Percentiles rank a stretch among this genome's conserved stretches.
Evolutionary conservation across 306 rosid species (phyloP).

Genomic region (Casuarina equisetifolia): DNA sequence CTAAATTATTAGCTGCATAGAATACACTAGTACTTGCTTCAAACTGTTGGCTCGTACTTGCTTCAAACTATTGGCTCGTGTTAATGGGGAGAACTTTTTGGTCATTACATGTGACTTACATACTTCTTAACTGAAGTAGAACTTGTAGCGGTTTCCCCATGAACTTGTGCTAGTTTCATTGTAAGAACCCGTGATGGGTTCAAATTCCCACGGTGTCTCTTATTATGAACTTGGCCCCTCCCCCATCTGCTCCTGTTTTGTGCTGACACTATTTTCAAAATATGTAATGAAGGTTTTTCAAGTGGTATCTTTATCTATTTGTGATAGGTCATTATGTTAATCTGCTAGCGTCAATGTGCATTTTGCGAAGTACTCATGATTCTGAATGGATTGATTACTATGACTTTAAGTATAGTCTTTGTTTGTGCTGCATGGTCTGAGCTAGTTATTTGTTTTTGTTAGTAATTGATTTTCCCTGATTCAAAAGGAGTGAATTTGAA

Average conservation of each 20-base stretch:
- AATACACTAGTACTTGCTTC: neutral
- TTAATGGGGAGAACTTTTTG: neutral
- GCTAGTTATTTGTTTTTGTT: neutral
- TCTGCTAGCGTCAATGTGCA: neutral
- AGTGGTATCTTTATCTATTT: neutral
- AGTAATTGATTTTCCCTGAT: too few species aligned
- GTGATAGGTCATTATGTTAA: neutral
- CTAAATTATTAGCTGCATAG: neutral
- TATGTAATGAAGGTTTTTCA: neutral
- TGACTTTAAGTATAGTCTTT: neutral
- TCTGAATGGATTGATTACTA: neutral
- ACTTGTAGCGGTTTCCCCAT: neutral
- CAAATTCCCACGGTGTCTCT: neutral
- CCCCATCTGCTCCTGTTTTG: neutral
- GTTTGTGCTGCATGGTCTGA: neutral
- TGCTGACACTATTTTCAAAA: neutral
- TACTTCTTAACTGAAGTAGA: neutral
- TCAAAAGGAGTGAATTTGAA: too few species aligned
- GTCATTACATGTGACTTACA: neutral
- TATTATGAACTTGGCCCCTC: neutral
- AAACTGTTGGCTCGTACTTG: neutral
- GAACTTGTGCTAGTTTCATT: neutral
- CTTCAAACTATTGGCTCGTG: neutral
- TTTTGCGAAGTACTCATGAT: neutral
- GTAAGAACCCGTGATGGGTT: neutral